These are phyloP conservation scores for Ilyonectria mors-panacis DNA, from an alignment of 2,329 filamentous ascomycete genomes.

Conservation along the genomic window DNA sequence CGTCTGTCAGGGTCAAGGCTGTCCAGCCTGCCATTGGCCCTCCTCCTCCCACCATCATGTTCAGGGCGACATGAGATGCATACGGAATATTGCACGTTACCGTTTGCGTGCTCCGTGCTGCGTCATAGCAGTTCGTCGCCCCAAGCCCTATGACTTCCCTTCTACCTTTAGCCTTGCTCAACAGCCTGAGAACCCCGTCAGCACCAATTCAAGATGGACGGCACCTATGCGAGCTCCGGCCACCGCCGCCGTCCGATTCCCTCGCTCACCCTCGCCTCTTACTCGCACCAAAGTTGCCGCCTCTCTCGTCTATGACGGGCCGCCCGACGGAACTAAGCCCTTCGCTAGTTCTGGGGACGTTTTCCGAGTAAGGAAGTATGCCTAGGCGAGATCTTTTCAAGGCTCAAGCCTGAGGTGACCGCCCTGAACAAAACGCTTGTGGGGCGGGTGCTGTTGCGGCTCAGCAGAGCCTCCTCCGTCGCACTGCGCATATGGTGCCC, in stretches of 20 bases:
- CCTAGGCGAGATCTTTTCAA: not conserved
- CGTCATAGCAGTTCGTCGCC: not conserved
- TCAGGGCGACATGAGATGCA: constrained; percentile 2
- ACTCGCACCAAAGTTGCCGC: not conserved
- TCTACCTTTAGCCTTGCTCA: not conserved
- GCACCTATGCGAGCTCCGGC: not conserved
- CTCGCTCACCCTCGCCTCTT: not conserved
- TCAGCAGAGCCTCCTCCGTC: not conserved
- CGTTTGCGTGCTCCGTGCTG: not conserved
- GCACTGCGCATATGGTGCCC: not conserved
- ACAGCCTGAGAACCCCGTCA: not conserved
- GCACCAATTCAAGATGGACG: not conserved
- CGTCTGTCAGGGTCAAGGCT: not conserved
- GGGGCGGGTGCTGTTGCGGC: not conserved
- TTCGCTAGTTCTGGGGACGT: not conserved
- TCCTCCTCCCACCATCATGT: not conserved
- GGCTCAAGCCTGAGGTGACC: not conserved
- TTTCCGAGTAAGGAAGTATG: not conserved
- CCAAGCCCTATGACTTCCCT: not conserved
- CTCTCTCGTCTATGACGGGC: not conserved
- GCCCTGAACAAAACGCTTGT: not conserved
- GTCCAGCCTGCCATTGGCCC: not conserved
- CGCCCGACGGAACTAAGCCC: not conserved
- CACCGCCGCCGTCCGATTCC: not conserved
- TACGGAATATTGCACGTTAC: not conserved